Base-by-base conservation (phyloP, 2,329 filamentous ascomycete species). In the Fusarium fujikuroi region DNA sequence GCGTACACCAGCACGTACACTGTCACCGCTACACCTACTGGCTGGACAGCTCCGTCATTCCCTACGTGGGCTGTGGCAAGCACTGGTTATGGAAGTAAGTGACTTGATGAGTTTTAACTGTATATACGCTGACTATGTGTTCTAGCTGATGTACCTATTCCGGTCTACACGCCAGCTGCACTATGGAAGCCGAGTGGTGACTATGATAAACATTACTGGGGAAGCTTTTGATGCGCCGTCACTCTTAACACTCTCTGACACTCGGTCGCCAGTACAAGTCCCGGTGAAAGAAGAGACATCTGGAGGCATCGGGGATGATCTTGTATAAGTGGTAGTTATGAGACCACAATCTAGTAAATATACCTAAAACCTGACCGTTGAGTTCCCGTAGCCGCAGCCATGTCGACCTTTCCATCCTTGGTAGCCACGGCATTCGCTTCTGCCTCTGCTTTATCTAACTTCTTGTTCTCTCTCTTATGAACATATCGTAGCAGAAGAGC, bases 381-480 rank as follows among this genome's bases (percentile, higher is more conserved):
- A 7, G 43, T 19, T n/a, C 18, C 43, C 0, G 37, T 7, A 9
- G 25, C 3, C 2, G 37, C 9, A n/a, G 23, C 65, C 36, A 53
- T 28, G 2, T 39, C 58, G 2, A 12, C 7, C 44, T 73, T 73
- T 7, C 57, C 57, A 15, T 42, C 50, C 30, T 57, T 30, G 3
- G 57, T 46, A 10, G 18, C 49, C 0, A 18, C 36, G 3, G 25
- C 60, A n/a, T 43, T 49, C 1, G 50, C 58, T 30, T 79, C 79
- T 9, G 69, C 72, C 69, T 84, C 82, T 9, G 85, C 84, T 69
- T 80, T 78, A 56, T 90, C 90, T 7, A 92, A 79, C 72, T 87
- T 87, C 77, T 80, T 84, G 70, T 93, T 93, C 81, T 92, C 88
- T 80, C 84, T 86, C 19, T 84, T 84, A 25, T 92, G 82, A 28